Percentiles rank a stretch among this genome's conserved stretches.
These are phyloP conservation scores for Lipomyces starkeyi DNA, from an alignment of 805 yeast species.

Conservation along the genomic window DNA sequence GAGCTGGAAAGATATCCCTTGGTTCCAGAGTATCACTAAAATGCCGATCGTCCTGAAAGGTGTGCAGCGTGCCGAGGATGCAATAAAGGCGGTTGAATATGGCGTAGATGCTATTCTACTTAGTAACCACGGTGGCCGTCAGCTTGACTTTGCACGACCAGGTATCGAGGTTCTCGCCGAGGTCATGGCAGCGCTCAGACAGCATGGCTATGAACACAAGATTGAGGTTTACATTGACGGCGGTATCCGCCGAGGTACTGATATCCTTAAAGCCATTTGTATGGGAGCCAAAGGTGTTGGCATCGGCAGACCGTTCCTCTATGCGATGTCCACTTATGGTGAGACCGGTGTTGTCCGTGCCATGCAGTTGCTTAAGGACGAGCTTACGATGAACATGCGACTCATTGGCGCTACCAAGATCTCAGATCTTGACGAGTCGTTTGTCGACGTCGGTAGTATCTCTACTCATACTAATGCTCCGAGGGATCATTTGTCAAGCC, in stretches of 20 bases:
- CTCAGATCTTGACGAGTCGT: conserved; percentile 62
- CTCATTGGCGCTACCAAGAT: conserved; percentile 72
- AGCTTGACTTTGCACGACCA: conserved; percentile 80
- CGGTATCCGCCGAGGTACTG: conserved; percentile 78
- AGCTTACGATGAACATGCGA: conserved; percentile 78
- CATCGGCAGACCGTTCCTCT: conserved; percentile 74
- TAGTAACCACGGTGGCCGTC: conserved; percentile 91
- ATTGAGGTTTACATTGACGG: conserved; percentile 76
- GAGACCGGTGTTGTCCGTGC: conserved; percentile 73
- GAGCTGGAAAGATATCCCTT: conserved; percentile 67
- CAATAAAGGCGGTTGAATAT: conserved; percentile 68
- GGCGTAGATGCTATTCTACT: conserved; percentile 81
- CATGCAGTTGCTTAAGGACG: conserved; percentile 69
- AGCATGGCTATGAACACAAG: conserved; percentile 48
- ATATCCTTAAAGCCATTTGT: conserved; percentile 74
- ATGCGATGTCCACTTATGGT: conserved; percentile 81
- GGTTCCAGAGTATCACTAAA: conserved; percentile 60
- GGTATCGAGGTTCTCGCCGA: conserved; percentile 75
- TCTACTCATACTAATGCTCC: conserved; percentile 52
- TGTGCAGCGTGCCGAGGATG: conserved; percentile 83
- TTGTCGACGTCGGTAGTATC: conserved; percentile 62
- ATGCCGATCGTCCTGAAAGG: conserved; percentile 80
- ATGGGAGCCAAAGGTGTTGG: conserved; percentile 81
- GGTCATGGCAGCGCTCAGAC: conserved; percentile 55
- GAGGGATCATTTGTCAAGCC: conserved; percentile 59